A percentile compares a stretch with the other conserved stretches of the same genome.
Conservation (phyloP, 208 protist genomes). For the Leishmania tropica region DNA sequence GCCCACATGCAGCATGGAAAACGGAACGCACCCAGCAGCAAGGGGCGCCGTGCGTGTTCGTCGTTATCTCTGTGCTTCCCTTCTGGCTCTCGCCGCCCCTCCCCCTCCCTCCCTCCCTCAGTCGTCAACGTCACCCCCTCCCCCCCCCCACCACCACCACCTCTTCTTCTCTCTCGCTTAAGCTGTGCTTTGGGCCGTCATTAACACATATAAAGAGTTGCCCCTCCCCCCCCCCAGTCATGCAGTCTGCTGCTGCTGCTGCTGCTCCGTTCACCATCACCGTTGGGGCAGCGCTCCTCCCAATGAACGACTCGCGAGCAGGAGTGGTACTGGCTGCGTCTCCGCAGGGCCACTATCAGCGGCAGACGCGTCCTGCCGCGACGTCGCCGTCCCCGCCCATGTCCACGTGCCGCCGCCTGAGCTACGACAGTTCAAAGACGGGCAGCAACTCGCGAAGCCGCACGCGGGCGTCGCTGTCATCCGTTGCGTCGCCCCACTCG, state of each 20-base stretch:
- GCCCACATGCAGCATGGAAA: too few species aligned
- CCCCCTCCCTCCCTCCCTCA: neutral
- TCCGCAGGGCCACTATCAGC: neutral
- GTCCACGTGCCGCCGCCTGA: slow-evolving; percentile 30
- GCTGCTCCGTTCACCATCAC: neutral
- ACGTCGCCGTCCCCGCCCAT: slow-evolving; percentile 27
- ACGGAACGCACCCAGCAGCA: too few species aligned
- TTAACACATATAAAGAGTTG: neutral
- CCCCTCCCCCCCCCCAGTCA: neutral
- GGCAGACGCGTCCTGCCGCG: neutral
- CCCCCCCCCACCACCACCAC: neutral
- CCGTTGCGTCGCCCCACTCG: neutral
- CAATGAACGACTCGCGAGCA: neutral
- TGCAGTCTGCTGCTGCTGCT: neutral
- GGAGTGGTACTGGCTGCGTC: neutral
- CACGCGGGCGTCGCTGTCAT: neutral
- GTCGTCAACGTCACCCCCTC: neutral
- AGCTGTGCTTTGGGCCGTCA: neutral
- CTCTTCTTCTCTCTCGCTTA: neutral
- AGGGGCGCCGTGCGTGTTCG: neutral
- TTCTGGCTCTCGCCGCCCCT: too few species aligned
- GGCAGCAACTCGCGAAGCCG: slow-evolving; percentile 15
- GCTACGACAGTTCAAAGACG: slow-evolving; percentile 28
- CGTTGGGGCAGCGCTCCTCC: neutral
- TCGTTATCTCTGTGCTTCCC: neutral